Conservation (phyloP, 495 filamentous ascomycete species). For the Penicillium salamii region DNA sequence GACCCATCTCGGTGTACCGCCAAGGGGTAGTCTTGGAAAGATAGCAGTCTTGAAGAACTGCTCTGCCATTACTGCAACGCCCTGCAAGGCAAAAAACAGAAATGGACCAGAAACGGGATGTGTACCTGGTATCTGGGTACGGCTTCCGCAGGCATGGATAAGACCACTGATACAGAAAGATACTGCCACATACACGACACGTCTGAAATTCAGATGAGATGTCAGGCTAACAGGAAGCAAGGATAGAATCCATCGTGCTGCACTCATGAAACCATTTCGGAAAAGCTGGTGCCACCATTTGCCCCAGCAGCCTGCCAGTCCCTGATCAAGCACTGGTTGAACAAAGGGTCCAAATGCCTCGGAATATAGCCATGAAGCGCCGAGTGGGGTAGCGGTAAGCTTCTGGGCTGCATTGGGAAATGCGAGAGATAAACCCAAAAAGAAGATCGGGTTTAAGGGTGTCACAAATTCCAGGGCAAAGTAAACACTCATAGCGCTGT, state of each 20-base stretch:
- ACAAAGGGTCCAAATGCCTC: conserved; percentile 58
- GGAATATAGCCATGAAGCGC: conserved; percentile 65
- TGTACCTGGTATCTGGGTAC: conserved; percentile 47
- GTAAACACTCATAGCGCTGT: conserved; percentile 50
- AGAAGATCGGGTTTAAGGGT: conserved; percentile 52
- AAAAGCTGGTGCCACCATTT: conserved; percentile 90
- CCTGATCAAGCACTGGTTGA: conserved; percentile 55
- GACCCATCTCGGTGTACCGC: conserved; percentile 31
- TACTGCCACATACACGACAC: conserved; percentile 33
- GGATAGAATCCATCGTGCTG: conserved; percentile 48
- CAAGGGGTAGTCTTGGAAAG: conserved; percentile 23
- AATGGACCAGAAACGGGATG: conserved; percentile 40
- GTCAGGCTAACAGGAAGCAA: conserved; percentile 25
- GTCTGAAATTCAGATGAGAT: conserved; percentile 14
- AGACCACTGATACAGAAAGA: conserved; percentile 60
- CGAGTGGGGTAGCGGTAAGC: conserved; percentile 44
- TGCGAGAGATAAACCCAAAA: conserved; percentile 51
- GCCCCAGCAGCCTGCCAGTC: conserved; percentile 75
- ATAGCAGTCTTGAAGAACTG: conserved; percentile 23
- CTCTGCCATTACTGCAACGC: conserved; percentile 54
- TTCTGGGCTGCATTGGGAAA: conserved; percentile 35
- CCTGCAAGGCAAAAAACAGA: conserved; percentile 57
- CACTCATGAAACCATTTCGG: conserved; percentile 64
- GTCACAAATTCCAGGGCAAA: conserved; percentile 54
- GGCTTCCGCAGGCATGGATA: conserved; percentile 58